Conservation (phyloP, 495 filamentous ascomycete species). For the Extremus antarcticus region DNA sequence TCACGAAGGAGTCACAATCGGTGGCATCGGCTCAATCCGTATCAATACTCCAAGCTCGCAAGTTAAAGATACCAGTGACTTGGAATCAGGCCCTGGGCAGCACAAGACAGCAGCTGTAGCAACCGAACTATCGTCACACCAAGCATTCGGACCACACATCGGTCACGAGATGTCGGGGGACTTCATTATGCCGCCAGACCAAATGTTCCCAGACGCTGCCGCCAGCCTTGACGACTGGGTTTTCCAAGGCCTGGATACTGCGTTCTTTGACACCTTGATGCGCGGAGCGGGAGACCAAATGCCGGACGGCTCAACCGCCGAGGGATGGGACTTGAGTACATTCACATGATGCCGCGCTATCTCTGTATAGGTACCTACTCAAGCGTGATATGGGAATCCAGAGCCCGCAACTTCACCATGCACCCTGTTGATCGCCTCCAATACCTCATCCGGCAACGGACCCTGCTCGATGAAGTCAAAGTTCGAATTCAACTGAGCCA, state of each 20-base stretch:
- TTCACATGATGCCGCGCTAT: background rate
- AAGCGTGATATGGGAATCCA: background rate
- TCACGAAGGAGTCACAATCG: too few species aligned
- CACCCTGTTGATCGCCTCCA: constrained; percentile 11
- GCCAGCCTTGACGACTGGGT: too few species aligned
- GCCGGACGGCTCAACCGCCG: background rate
- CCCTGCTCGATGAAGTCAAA: constrained; percentile 22
- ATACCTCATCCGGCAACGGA: constrained; percentile 28
- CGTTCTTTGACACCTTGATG: background rate
- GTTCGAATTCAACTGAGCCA: constrained; percentile 4
- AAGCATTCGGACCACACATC: too few species aligned
- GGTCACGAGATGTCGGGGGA: too few species aligned
- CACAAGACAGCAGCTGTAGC: too few species aligned
- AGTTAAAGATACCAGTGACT: too few species aligned
- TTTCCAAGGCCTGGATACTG: background rate
- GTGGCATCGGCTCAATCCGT: too few species aligned
- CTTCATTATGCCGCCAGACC: background rate
- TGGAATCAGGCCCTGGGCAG: too few species aligned
- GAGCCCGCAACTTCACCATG: background rate
- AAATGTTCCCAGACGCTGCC: background rate
- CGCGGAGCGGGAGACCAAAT: too few species aligned
- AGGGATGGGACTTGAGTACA: background rate
- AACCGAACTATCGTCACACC: too few species aligned
- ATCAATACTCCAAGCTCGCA: too few species aligned
- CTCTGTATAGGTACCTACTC: too few species aligned